Conservation (phyloP, 257 asterid species). For the Thymus quinquecostatus region DNA sequence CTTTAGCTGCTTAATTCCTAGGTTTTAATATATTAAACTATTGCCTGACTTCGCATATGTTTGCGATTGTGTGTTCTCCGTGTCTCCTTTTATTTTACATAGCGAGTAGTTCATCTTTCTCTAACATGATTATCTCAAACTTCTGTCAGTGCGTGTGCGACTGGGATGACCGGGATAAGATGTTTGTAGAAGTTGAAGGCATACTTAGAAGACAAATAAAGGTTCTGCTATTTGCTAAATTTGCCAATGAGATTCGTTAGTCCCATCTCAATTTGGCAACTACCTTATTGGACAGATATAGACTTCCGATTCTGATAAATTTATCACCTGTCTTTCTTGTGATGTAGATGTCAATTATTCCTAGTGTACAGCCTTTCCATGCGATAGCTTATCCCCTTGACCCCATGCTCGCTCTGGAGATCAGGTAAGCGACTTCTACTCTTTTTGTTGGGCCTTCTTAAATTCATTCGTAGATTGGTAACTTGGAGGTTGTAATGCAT, state of each 20-base stretch:
- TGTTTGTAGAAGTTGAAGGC: constrained; percentile 92
- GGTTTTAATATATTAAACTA: background rate
- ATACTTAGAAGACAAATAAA: constrained; percentile 92
- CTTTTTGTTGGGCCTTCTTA: background rate
- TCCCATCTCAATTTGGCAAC: constrained; percentile 20
- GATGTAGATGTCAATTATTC: constrained; percentile 81
- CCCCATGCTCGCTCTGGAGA: constrained; percentile 89
- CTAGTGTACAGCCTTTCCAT: constrained; percentile 99
- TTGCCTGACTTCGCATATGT: constrained; percentile 1
- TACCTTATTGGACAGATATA: constrained; percentile 9
- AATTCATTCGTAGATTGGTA: background rate
- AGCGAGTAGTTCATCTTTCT: constrained; percentile 3
- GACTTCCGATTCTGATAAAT: constrained; percentile 19
- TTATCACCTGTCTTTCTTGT: constrained; percentile 24
- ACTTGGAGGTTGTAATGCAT: constrained; percentile 26
- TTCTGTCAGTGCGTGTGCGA: constrained; percentile 86
- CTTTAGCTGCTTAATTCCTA: background rate
- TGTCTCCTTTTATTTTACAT: constrained; percentile 11
- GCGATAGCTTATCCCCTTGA: constrained; percentile 99
- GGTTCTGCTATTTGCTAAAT: constrained; percentile 47
- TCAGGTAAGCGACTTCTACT: constrained; percentile 56
- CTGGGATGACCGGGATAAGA: constrained; percentile 95
- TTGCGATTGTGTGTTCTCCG: background rate
- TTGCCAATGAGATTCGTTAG: constrained; percentile 20
- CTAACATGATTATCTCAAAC: constrained; percentile 24